Conservation (phyloP, 1,284 basidiomycete genomes). For the Ustilago nuda region DNA sequence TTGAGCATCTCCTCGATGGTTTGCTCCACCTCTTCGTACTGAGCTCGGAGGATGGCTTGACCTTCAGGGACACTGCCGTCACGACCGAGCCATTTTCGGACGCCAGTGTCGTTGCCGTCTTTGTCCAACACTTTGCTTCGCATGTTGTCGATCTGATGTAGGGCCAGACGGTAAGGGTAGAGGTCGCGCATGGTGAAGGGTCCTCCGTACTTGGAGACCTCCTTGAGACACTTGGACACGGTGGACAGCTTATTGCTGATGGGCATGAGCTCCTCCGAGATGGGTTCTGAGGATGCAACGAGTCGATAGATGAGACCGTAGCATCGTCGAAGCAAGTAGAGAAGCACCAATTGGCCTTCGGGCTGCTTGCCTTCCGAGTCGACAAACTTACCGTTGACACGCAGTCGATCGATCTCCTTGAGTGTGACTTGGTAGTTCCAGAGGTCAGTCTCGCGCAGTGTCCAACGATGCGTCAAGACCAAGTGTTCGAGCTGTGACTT, state of each 20-base stretch:
- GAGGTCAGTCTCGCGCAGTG: conserved; percentile 88
- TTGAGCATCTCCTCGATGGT: conserved; percentile 76
- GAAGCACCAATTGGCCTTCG: conserved; percentile 87
- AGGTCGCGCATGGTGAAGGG: conserved; percentile 94
- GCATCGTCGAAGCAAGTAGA: conserved; percentile 92
- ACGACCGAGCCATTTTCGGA: conserved; percentile 67
- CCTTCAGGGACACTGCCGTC: conserved; percentile 91
- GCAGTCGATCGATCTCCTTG: conserved; percentile 96
- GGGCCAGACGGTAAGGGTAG: conserved; percentile 94
- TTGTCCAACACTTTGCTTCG: conserved; percentile 88
- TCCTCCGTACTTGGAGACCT: conserved; percentile 96
- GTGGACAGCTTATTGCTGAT: conserved; percentile 76
- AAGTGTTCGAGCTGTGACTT: conserved; percentile 87
- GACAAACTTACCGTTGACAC: conserved; percentile 95
- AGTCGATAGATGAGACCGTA: conserved; percentile 95
- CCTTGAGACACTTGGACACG: conserved; percentile 85
- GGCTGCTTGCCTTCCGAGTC: conserved; percentile 92
- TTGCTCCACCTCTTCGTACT: conserved; percentile 96
- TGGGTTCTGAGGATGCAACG: conserved; percentile 96
- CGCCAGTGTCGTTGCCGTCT: conserved; percentile 70
- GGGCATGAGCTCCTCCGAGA: conserved; percentile 98
- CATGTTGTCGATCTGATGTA: conserved; percentile 94
- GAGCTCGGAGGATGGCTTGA: conserved; percentile 95
- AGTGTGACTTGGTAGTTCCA: conserved; percentile 86
- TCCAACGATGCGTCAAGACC: conserved; percentile 96